Percentiles rank a stretch among this genome's conserved stretches.
These are phyloP conservation scores for Zizania latifolia DNA, from an alignment of 176 grass and related monocot species.

Conservation along the genomic window DNA sequence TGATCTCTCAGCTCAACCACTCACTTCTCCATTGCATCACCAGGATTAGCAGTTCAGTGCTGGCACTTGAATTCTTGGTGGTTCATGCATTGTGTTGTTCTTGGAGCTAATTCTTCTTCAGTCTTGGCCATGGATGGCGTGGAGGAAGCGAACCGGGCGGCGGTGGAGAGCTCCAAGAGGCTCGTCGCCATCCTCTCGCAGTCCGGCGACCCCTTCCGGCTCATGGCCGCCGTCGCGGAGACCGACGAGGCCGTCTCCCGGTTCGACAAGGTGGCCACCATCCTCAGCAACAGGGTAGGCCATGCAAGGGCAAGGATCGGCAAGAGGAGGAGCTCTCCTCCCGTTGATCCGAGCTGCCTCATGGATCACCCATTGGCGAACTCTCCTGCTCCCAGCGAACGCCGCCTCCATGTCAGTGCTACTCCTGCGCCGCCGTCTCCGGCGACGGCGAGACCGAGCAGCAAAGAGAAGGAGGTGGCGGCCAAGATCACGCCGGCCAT, in stretches of 20 bases:
- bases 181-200: conserved; percentile 33
- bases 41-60: neutral
- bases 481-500: conserved; percentile 11
- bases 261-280: conserved; percentile 42
- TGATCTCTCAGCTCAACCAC: neutral
- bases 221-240: conserved; percentile 26
- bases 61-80: conserved; percentile 7
- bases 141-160: conserved; percentile 43
- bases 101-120: neutral
- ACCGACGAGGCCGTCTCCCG: conserved; percentile 34
- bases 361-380: conserved; percentile 25
- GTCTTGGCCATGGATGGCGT: conserved; percentile 32
- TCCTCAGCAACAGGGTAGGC: conserved; percentile 42
- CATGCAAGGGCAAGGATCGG: conserved; percentile 44
- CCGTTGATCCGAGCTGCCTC: conserved; percentile 15
- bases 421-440: neutral
- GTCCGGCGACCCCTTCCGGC: conserved; percentile 25
- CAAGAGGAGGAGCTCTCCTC: conserved; percentile 17
- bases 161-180: conserved; percentile 50
- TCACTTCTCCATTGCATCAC: neutral
- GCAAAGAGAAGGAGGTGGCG: neutral
- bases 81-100: neutral
- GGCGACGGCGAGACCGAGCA: neutral
- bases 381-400: neutral
- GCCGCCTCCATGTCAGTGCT: neutral